Conservation (phyloP, 2,329 filamentous ascomycete species). For the Colletotrichum kahawae region DNA sequence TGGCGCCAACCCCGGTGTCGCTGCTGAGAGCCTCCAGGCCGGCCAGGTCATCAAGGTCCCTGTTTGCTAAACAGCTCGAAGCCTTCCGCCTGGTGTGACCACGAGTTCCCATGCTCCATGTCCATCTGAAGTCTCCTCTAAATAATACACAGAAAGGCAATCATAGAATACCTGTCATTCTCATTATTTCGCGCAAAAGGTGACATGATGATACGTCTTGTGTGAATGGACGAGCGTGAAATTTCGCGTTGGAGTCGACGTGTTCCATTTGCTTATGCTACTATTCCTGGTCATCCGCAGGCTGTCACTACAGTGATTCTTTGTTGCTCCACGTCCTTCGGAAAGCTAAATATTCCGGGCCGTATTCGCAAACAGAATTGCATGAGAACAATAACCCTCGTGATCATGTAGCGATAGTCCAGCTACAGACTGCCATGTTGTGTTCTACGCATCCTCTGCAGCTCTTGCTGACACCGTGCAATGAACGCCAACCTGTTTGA, state of each 20-base stretch:
- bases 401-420: background rate
- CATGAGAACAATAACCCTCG: background rate
- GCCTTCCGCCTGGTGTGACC: background rate
- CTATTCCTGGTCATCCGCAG: background rate
- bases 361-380: background rate
- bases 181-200: background rate
- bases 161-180: background rate
- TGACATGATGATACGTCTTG: background rate
- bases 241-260: background rate
- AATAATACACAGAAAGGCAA: background rate
- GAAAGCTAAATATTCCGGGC: background rate
- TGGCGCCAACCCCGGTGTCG: background rate
- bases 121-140: background rate
- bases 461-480: background rate
- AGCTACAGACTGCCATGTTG: background rate
- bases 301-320: background rate
- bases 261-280: background rate
- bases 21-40: background rate
- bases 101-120: background rate
- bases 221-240: background rate
- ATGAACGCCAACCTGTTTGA: background rate
- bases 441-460: background rate
- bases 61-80: background rate
- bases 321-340: background rate
- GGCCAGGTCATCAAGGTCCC: conserved; percentile 7